Conservation (phyloP, 345 rosid genomes). For the Moringa oleifera region DNA sequence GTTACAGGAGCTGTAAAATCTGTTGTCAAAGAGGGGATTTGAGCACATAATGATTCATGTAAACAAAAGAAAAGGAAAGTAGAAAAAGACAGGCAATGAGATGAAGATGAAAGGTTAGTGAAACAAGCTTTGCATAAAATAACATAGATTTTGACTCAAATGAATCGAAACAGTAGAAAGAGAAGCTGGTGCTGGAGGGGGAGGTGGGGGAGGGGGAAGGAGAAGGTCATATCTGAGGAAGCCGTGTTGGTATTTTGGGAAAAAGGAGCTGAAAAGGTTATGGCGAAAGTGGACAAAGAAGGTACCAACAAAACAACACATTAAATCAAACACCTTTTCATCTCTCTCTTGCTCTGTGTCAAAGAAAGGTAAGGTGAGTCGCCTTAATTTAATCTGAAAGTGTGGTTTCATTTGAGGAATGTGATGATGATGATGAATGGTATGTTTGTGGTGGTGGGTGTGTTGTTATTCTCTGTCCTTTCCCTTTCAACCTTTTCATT, state of each 20-base stretch:
- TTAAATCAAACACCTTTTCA: slow-evolving; percentile 43
- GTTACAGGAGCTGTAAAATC: too few species aligned
- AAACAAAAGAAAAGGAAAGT: too few species aligned
- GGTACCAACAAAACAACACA: slow-evolving; percentile 22
- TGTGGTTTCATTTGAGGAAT: too few species aligned
- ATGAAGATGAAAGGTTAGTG: too few species aligned
- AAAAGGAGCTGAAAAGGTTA: slow-evolving; percentile 25
- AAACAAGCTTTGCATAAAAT: slow-evolving; percentile 5
- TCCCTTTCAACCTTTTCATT: slow-evolving; percentile 46
- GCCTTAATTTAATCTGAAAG: too few species aligned
- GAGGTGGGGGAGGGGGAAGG: background rate
- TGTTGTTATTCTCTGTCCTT: slow-evolving; percentile 27
- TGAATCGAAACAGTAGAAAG: slow-evolving; percentile 8
- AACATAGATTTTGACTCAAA: slow-evolving; percentile 15
- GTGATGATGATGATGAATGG: slow-evolving; percentile 26
- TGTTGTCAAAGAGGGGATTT: too few species aligned
- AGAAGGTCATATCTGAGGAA: slow-evolving; percentile 7
- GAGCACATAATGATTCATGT: too few species aligned
- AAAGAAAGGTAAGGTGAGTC: background rate
- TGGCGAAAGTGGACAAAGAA: slow-evolving; percentile 13
- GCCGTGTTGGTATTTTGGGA: slow-evolving; percentile 15
- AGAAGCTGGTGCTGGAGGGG: background rate
- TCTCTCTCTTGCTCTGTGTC: too few species aligned
- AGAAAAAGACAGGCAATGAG: too few species aligned
- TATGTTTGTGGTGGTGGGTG: slow-evolving; percentile 51